These are phyloP conservation scores for Termitomyces sp. DNA, from an alignment of 768 basidiomycete genomes.

Conservation along the genomic window DNA sequence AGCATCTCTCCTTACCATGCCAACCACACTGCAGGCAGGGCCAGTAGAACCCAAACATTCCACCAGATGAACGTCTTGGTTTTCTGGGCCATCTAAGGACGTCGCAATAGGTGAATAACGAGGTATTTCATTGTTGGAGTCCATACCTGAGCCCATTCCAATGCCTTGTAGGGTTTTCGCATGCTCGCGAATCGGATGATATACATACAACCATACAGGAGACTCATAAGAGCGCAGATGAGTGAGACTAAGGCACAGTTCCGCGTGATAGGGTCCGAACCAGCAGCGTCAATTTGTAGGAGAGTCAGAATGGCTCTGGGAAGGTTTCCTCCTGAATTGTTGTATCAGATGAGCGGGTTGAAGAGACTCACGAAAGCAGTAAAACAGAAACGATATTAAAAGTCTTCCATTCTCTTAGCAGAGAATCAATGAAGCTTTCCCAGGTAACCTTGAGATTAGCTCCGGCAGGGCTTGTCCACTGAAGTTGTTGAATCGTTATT, in stretches of 20 bases:
- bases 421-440: conserved; percentile 24
- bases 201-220: conserved; percentile 60
- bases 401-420: conserved; percentile 27
- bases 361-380: conserved; percentile 25
- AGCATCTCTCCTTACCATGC: conserved; percentile 45
- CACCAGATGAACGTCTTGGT: conserved; percentile 31
- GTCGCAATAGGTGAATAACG: background rate
- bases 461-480: conserved; percentile 32
- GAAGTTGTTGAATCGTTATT: conserved; percentile 18
- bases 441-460: conserved; percentile 44
- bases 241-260: conserved; percentile 54
- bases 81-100: conserved; percentile 53
- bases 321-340: conserved; percentile 6
- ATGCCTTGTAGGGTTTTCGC: conserved; percentile 60
- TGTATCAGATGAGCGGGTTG: background rate
- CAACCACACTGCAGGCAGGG: conserved; percentile 69
- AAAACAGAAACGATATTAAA: conserved; percentile 24
- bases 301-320: conserved; percentile 22
- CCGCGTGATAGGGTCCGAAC: conserved; percentile 49
- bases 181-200: conserved; percentile 64
- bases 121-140: conserved; percentile 34
- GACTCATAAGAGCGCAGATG: conserved; percentile 55
- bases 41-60: conserved; percentile 66
- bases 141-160: conserved; percentile 62
- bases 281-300: conserved; percentile 32